Conservation (phyloP, 345 rosid species). For the Syzygium jambos region DNA sequence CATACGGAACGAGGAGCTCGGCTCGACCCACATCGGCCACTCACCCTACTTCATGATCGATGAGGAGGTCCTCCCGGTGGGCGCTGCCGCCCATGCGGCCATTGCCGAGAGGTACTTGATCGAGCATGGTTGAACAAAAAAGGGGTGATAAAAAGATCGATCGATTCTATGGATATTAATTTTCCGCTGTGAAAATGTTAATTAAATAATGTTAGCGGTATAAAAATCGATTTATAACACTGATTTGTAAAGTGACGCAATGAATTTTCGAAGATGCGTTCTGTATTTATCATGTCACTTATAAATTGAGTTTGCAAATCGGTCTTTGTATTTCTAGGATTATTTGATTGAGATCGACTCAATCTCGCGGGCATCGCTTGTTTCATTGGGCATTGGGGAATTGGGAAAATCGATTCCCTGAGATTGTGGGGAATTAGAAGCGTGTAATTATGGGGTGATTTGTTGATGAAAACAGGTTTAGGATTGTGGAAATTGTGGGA, state of each 20-base stretch:
- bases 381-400: background rate
- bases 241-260: background rate
- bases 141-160: background rate
- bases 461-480: background rate
- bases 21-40: conserved; percentile 61
- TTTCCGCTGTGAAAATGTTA: background rate
- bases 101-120: conserved; percentile 78
- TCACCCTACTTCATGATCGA: conserved; percentile 84
- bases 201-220: background rate
- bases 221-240: background rate
- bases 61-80: conserved; percentile 73
- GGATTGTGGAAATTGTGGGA: background rate
- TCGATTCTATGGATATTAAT: background rate
- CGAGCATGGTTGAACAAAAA: conserved; percentile 12
- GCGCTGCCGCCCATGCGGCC: conserved; percentile 72
- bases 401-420: background rate
- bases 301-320: background rate
- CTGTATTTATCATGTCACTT: background rate
- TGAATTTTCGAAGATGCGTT: too few relatives aligned
- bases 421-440: background rate
- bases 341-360: background rate
- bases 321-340: background rate
- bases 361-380: background rate
- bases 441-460: background rate
- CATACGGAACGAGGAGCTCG: conserved; percentile 65